Base-by-base conservation (phyloP, 106 monocot genomes). In the Xerophyta viscosa region DNA sequence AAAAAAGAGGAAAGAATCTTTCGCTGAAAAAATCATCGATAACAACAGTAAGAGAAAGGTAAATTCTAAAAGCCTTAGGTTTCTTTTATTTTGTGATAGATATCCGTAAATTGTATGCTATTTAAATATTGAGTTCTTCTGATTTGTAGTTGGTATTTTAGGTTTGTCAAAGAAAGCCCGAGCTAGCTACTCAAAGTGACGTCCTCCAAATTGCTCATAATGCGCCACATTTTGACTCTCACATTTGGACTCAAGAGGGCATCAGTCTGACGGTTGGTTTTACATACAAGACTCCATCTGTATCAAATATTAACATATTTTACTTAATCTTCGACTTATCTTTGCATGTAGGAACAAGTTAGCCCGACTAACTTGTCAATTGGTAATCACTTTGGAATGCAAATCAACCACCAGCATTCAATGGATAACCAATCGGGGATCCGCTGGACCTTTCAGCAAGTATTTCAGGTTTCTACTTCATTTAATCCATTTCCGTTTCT, bases 321-420 rank as follows among this genome's bases (percentile, higher is more conserved):
- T 33, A 33, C 5, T 5, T 33, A 10, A 5, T 33, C 10, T 33
- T 33, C 10, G 33, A 33, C 3, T 41, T 24, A 19, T 30, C n/a
- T 59, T 64, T 23, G 37, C n/a, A n/a, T 42, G 11, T 24, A 76
- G 76, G 76, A 76, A 31, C 76, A 65, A 61, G 76, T 65, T 10
- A 70, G 48, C 49, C 65, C 65, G 0, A 69, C 70, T 33, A 76
- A 76, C 65, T 66, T 76, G 49, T 61, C 76, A n/a, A 70, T 76
- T 56, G 61, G 65, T 48, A 61, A 37, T 49, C 76, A 76, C 30
- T 76, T 70, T 76, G 76, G 76, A 55, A 54, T 76, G 21, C 55
- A 65, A 55, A 9, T 76, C 46, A 65, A 65, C 50, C 69, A 70
- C 29, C 75, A 64, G n/a, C 76, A 70, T 70, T 37, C 26, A 11